Base-by-base conservation (phyloP, 768 basidiomycete species). In the Mycena amicta region DNA sequence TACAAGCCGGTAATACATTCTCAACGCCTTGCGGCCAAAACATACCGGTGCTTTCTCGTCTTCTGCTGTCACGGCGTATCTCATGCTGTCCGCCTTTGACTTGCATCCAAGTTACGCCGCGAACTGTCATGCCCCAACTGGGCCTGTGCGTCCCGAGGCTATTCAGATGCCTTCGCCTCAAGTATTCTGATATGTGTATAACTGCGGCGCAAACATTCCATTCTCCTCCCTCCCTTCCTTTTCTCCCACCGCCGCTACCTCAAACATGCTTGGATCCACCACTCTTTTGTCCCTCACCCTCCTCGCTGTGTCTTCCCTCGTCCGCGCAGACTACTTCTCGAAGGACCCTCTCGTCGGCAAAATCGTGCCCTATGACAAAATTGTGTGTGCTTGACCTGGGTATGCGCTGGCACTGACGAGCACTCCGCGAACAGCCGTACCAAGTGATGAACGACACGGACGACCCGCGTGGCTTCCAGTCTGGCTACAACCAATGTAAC, bases 401-500 rank as follows among this genome's bases (percentile, higher is more conserved):
- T 16, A 13, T 20, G 23, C 4, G 15, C 30, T n/a, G 26, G 16
- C 22, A 16, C 4, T 20, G 25, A 31, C 26, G 37, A 23, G 37
- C 41, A 18, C 52, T 3, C 27, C n/a, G 11, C 13, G 18, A 3
- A 12, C 43, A 64, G 62, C 62, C 62, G 11, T 64, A 60, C 56
- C 59, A 57, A 55, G 62, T 60, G 39, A 58, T 57, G 56, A 64
- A 59, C 16, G 62, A 64, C 46, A 50, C 30, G 0, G 55, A 63
- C 57, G 55, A 56, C 57, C 50, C 52, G 3, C 84, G 87, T 59
- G 88, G 87, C 4, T 67, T 73, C 13, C 86, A 87, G 61, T 60
- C 57, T n/a, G 87, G 87, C 13, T 84, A 84, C 75, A 85, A 85
- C 68, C 64, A 72, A 4, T 87, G 85, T 72, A 84, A 86, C 70